Evolutionary conservation across 345 rosid genomes (phyloP), one percentile per base, ranked within the genome.

Genomic region (Rhodomyrtus tomentosa): DNA sequence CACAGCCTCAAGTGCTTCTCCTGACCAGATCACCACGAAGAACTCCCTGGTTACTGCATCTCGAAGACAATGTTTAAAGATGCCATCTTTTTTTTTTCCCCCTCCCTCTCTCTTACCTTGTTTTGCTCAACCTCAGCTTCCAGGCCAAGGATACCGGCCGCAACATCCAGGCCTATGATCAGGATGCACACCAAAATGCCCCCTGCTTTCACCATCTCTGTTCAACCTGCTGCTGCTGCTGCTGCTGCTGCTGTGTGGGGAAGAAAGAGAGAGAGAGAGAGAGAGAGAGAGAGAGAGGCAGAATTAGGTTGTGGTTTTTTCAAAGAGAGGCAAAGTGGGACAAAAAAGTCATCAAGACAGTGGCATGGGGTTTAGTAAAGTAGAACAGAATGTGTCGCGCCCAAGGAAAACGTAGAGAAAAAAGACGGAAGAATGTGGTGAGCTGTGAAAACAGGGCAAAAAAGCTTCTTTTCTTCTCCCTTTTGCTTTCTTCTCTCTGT

Each of bases 111-210:
- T 68, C 42, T 72, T 85, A 86, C 98, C 97, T 93, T 92, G 85
- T 96, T 96, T 86, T 96, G 97, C 82, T 94, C 90, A 29, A 91
- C 92, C 89, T 96, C 98, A 21, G 98, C 99, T 90, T 96, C 95
- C 90, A 96, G 93, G 87, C 89, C 97, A n/a, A 96, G 92, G 81
- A 96, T 87, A 42, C 97, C 99, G 56, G 98, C 99, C 15, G 83
- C 95, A 40, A 95, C 87, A 88, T 96, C 99, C 89, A 96, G 89
- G 73, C 88, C 95, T 25, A 96, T 93, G 40, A 96, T 90, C 90
- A 96, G 42, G 55, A 96, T 89, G 88, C 98, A 96, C 89, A 92
- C 90, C 45, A 96, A 84, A 86, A 92, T 84, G 42, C 97, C 97
- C 80, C 89, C 92, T 2, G 91, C 74, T 85, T 88, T 95, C n/a